Evolutionary conservation across 2,329 filamentous ascomycete species (phyloP).

Genomic region (Coleophoma eucalyptorum): DNA sequence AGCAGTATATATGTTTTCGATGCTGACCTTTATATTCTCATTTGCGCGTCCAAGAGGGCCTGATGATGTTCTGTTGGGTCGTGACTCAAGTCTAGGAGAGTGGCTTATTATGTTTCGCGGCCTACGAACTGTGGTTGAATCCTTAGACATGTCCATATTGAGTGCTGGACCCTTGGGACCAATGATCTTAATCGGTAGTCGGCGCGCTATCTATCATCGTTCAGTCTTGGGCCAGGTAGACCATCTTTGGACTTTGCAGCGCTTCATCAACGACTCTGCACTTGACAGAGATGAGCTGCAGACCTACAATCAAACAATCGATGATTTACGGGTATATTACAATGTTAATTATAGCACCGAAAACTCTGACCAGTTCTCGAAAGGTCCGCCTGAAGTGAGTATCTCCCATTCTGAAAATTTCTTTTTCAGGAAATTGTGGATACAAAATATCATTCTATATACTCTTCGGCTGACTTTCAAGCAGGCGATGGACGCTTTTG

Average conservation of each 20-base stretch:
- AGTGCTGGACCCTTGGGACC: conserved; percentile 10
- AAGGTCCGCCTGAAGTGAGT: too few relatives aligned
- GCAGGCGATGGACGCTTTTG: conserved; percentile 31
- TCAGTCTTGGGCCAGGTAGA: conserved; percentile 1
- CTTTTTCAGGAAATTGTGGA: too few relatives aligned
- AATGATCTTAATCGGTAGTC: conserved; percentile 18
- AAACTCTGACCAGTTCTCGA: conserved; percentile 9
- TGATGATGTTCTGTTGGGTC: conserved; percentile 27
- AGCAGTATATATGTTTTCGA: conserved; percentile 30
- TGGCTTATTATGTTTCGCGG: conserved; percentile 31
- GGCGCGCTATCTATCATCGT: neutral
- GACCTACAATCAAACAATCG: conserved; percentile 26
- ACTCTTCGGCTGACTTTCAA: too few relatives aligned
- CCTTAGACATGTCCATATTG: conserved; percentile 15
- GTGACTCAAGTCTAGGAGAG: conserved; percentile 23
- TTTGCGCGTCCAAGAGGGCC: conserved; percentile 26
- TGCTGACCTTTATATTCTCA: conserved; percentile 28
- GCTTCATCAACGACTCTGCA: conserved; percentile 13
- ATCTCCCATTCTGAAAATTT: too few relatives aligned
- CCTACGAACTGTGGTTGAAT: conserved; percentile 24
- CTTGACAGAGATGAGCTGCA: conserved; percentile 9
- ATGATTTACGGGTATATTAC: conserved; percentile 27
- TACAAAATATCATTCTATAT: too few relatives aligned
- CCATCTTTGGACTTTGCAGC: conserved; percentile 16
- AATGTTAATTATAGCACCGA: conserved; percentile 14